Conservation (phyloP, 2,329 filamentous ascomycete genomes). For the Macroventuria anomochaeta region DNA sequence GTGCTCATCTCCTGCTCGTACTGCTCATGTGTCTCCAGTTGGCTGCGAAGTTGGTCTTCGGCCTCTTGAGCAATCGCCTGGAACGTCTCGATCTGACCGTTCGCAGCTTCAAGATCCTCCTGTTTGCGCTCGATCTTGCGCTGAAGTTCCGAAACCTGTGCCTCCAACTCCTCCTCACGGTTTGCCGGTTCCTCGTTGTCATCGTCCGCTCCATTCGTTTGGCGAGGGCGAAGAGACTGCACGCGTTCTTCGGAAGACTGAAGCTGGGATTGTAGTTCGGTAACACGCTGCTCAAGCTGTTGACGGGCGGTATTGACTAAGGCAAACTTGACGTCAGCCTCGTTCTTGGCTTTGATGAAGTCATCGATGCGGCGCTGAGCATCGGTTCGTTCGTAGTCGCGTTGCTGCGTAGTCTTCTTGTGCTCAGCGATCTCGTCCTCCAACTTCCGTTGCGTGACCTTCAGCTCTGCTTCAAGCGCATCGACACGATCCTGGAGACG, state of each 20-base stretch:
- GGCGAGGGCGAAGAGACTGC: conserved; percentile 78
- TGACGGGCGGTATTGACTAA: conserved; percentile 86
- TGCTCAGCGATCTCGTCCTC: conserved; percentile 81
- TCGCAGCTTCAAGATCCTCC: conserved; percentile 80
- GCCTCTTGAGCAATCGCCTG: conserved; percentile 84
- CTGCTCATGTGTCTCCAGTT: conserved; percentile 76
- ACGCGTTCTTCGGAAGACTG: conserved; percentile 88
- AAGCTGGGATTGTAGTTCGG: conserved; percentile 87
- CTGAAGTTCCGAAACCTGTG: conserved; percentile 85
- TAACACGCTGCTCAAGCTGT: conserved; percentile 85
- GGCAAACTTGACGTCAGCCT: conserved; percentile 84
- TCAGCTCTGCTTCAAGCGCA: conserved; percentile 77
- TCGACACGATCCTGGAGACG: conserved; percentile 81
- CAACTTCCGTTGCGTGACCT: conserved; percentile 80
- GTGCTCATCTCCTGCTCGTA: conserved; percentile 79
- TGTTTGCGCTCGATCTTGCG: conserved; percentile 83
- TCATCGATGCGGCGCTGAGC: conserved; percentile 92
- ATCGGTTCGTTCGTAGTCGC: conserved; percentile 89
- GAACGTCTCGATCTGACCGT: conserved; percentile 84
- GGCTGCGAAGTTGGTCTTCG: conserved; percentile 83
- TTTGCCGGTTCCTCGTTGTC: conserved; percentile 64
- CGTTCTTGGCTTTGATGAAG: conserved; percentile 77
- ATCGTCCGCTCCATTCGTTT: conserved; percentile 57
- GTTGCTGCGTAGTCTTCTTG: conserved; percentile 81
- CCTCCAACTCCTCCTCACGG: conserved; percentile 77